Evolutionary conservation across 257 asterid species (phyloP), one percentile per base, ranked within the genome.

Genomic region (Parsonsia alboflavescens): DNA sequence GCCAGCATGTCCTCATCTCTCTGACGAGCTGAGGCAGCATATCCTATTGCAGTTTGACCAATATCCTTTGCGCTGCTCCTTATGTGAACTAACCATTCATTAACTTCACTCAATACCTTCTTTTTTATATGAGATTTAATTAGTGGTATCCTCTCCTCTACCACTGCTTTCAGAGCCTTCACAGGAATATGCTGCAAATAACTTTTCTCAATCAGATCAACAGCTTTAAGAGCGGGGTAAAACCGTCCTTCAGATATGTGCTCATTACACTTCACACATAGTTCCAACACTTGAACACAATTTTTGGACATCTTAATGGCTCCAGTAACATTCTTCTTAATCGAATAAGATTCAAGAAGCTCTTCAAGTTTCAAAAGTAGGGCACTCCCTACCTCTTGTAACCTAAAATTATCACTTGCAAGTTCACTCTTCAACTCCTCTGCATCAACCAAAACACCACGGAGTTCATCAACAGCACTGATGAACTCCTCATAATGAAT

Each of bases 1-100:
- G 97, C 88, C 61, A 93, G 85, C 97, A 93, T 90, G 62, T 88
- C 98, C 85, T 93, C 97, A 41, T 93, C 97, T 75, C 97, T 85
- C 85, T 91, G 96, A 48, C 98, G 97, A 41, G 97, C 97, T 15
- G 97, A 81, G 0, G 97, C 81, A 71, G 97, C 89, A 54, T 88
- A 85, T 57, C 90, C 93, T 26, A 91, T 90, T 12, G 98, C 97
- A 10, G 93, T 89, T 71, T 90, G 96, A 73, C 98, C 97, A 22
- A 93, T 91, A 79, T 85, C 89, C 85, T 88, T 93, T 1, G 95
- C 89, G 16, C 80, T 87, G 71, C 98, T 89, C 86, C 98, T 86
- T 77, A 89, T 90, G 74, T 86, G 90, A 82, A 89, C 98, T 17
- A 94, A 72, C 98, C 97, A 94, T 79, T 94, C 96, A 50, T 91